Evolutionary conservation across 1,284 basidiomycete species (phyloP), one percentile per base, ranked within the genome.

Genomic region (Psilocybe mexicana): DNA sequence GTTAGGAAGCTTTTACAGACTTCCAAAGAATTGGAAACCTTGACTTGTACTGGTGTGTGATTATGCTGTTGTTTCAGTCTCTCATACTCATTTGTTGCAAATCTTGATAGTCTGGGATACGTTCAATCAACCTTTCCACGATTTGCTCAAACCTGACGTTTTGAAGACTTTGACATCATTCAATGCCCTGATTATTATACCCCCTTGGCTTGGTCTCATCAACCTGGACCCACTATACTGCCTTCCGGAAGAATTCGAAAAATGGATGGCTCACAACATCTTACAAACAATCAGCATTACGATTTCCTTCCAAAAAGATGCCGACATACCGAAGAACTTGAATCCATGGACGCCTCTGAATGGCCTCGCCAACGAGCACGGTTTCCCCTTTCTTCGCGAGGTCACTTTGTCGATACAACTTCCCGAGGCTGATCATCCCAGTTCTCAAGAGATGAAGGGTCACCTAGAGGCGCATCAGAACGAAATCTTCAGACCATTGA

Each of bases 161-260:
- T 25, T 58, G 12, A 36, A 58, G 33, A 58, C 56, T n/a, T 38
- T 58, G 23, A 48, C 40, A 47, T 12, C 28, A 8, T 57, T 57
- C 28, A 45, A 33, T n/a, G 24, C 51, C 24, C 35, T 53, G 38
- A 54, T 54, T 28, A 30, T 58, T 25, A 49, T 58, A n/a, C 48
- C 49, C 6, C 54, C 54, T 4, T 56, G 51, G 55, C 49, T 57
- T 10, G 50, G 43, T n/a, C 24, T 25, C 8, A 10, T 52, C 18
- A 18, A 40, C 3, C 14, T 52, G 14, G 52, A 58, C n/a, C 56
- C 56, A 43, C 48, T 35, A 6, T 50, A 47, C 24, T 33, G 26
- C 40, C 51, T 58, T 3, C 47, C 51, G 1, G 38, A 52, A 23
- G 56, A 58, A 24, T 58, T 58, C 25, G 45, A 47, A 26, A 58